phyloP scores from a whole-genome alignment of 345 rosid genomes.

The Tarenaya hassleriana region DNA sequence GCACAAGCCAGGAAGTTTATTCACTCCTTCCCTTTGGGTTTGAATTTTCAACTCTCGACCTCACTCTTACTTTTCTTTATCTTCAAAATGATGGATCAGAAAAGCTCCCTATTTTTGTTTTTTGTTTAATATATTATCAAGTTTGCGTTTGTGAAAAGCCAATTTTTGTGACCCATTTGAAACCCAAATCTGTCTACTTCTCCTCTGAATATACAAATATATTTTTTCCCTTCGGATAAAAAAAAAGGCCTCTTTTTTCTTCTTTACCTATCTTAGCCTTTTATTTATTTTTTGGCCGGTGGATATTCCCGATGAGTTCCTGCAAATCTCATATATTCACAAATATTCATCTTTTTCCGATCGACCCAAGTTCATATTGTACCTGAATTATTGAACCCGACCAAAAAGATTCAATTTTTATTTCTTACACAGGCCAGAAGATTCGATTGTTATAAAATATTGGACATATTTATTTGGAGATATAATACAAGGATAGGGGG shows the following conservation, averaged over 20 bases:
- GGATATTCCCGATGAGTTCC: conserved; percentile 23
- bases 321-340: conserved; percentile 18
- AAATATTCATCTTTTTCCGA: conserved; percentile 1
- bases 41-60: conserved; percentile 22
- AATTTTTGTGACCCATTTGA: conserved; percentile 27
- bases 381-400: conserved; percentile 26
- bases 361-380: conserved; percentile 2
- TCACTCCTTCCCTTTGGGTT: conserved; percentile 13
- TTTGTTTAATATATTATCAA: background rate
- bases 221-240: background rate
- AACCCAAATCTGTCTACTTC: conserved; percentile 28
- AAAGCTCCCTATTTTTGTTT: conserved; percentile 13
- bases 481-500: conserved; percentile 13
- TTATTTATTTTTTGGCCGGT: conserved; percentile 19
- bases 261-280: conserved; percentile 17
- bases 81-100: conserved; percentile 22
- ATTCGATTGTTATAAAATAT: conserved; percentile 15
- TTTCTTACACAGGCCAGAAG: conserved; percentile 6
- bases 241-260: conserved; percentile 4
- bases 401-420: conserved; percentile 25
- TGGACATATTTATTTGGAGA: conserved; percentile 27
- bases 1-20: conserved; percentile 16
- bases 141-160: conserved; percentile 24
- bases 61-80: conserved; percentile 18
- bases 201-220: conserved; percentile 9